phyloP scores from a whole-genome alignment of 2,329 filamentous ascomycete species.

The Colletotrichum filicis region DNA sequence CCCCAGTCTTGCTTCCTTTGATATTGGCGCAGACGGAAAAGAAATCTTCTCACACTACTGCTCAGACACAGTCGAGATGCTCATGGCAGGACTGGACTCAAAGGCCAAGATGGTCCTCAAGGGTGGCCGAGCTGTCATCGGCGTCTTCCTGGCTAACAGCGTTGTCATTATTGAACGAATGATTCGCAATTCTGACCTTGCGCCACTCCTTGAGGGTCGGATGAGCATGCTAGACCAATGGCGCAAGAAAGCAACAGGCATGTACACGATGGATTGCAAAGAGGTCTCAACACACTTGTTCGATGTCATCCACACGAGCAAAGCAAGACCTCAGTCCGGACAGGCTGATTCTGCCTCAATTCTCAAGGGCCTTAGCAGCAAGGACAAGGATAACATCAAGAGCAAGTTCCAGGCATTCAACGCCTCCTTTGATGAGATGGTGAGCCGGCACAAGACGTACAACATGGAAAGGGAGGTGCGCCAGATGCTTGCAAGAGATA shows the following conservation, averaged over 20 bases:
- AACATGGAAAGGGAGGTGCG: constrained; percentile 94
- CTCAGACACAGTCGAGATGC: constrained; percentile 84
- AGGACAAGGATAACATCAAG: constrained; percentile 97
- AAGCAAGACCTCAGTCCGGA: constrained; percentile 78
- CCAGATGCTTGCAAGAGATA: constrained; percentile 81
- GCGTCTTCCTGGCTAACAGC: constrained; percentile 92
- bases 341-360: constrained; percentile 85
- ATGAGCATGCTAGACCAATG: constrained; percentile 79
- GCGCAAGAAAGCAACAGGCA: constrained; percentile 85
- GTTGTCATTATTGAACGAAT: constrained; percentile 86
- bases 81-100: constrained; percentile 79
- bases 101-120: constrained; percentile 80
- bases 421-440: constrained; percentile 86
- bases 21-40: constrained; percentile 88
- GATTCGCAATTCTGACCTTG: constrained; percentile 84
- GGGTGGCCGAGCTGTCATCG: constrained; percentile 79
- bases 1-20: constrained; percentile 81
- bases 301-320: constrained; percentile 92
- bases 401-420: constrained; percentile 96
- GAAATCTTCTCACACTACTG: constrained; percentile 92
- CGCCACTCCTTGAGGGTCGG: constrained; percentile 74
- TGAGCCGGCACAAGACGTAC: constrained; percentile 82
- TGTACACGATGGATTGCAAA: constrained; percentile 89
- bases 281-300: constrained; percentile 87
- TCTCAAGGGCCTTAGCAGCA: constrained; percentile 84